phyloP scores from a whole-genome alignment of 2,329 filamentous ascomycete genomes.

The Colletotrichum eleusines region DNA sequence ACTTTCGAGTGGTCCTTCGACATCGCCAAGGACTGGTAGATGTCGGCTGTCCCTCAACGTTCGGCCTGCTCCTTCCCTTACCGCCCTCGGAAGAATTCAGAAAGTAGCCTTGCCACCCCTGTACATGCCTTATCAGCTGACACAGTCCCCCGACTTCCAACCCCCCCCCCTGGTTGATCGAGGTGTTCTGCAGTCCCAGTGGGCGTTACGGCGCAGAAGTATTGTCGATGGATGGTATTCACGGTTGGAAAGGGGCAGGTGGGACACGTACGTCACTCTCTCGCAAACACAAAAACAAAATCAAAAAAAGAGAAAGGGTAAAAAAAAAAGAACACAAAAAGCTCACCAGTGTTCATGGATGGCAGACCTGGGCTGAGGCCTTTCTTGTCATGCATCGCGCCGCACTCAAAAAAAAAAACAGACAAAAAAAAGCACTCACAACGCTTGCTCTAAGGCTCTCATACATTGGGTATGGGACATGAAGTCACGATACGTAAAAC shows the following conservation, averaged over 20 bases:
- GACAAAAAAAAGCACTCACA: not conserved
- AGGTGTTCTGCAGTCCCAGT: not conserved
- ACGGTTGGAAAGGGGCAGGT: not conserved
- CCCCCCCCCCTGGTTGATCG: not conserved
- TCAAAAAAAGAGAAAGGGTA: not conserved
- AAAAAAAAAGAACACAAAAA: not conserved
- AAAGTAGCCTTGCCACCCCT: not conserved
- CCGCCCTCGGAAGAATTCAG: not conserved
- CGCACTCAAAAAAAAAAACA: not conserved
- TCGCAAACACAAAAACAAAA: not conserved
- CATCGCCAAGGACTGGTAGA: constrained; percentile 94
- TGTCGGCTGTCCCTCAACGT: not conserved
- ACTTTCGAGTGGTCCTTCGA: constrained; percentile 97
- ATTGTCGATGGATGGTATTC: not conserved
- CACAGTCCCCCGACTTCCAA: too few species aligned
- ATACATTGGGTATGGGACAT: constrained; percentile 24
- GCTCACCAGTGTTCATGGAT: not conserved
- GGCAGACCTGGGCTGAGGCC: not conserved
- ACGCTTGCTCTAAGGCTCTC: constrained; percentile 10
- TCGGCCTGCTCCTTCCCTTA: not conserved
- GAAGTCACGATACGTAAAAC: constrained; percentile 34
- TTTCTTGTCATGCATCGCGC: constrained; percentile 11
- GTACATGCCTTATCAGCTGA: not conserved
- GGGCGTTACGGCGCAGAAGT: not conserved
- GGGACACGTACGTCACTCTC: constrained; percentile 1